Evolutionary conservation across 441 rosid genomes (phyloP).

Genomic region (Brassica balearica): DNA sequence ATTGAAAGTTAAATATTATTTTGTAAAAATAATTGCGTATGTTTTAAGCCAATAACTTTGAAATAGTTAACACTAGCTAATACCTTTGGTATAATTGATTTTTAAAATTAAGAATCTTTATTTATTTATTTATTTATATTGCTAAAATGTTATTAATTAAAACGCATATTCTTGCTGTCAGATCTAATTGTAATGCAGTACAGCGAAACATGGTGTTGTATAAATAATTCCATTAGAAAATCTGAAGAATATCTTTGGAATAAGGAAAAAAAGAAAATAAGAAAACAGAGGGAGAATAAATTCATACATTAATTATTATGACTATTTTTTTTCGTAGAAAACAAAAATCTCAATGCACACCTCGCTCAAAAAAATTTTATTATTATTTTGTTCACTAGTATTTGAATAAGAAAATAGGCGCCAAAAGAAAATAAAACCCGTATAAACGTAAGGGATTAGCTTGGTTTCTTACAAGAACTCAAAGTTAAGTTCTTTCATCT

Average conservation of each 20-base stretch:
- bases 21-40: background rate
- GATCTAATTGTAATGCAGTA: background rate
- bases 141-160: background rate
- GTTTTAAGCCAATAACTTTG: background rate
- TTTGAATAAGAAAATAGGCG: background rate
- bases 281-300: background rate
- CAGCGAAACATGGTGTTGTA: background rate
- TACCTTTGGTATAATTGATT: background rate
- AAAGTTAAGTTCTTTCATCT: background rate
- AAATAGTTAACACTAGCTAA: background rate
- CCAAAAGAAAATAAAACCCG: background rate
- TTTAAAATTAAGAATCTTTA: background rate
- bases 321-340: background rate
- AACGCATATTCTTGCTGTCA: background rate
- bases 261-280: background rate
- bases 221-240: background rate
- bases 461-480: background rate
- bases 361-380: background rate
- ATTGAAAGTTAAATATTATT: background rate
- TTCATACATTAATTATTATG: background rate
- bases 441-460: background rate
- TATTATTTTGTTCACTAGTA: background rate
- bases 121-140: slow-evolving; percentile 4
- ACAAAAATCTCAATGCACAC: background rate
- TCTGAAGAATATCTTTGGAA: background rate